These are phyloP conservation scores for Candida glucosophila DNA, from an alignment of 1,139 yeast species.

Conservation along the genomic window DNA sequence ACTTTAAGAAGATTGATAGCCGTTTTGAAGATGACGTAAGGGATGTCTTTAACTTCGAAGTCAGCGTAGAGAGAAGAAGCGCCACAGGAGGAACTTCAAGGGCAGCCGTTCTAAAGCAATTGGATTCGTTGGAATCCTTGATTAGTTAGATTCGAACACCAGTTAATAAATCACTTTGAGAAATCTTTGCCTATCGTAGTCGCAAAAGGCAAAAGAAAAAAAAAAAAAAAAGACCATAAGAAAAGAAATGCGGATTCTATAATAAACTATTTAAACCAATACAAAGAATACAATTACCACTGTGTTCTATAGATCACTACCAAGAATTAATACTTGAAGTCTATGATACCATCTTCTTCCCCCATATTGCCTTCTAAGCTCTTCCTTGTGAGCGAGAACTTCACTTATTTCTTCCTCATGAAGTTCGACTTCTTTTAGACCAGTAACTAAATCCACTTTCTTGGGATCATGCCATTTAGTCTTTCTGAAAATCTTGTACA, in stretches of 20 bases:
- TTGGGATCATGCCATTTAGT: conserved; percentile 41
- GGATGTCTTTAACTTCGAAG: conserved; percentile 82
- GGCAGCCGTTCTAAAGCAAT: conserved; percentile 74
- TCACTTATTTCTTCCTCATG: no score
- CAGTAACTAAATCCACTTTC: conserved; percentile 36
- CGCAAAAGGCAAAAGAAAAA: no score
- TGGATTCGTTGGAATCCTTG: conserved; percentile 38
- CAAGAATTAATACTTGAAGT: no score
- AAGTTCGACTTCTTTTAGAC: conserved; percentile 32
- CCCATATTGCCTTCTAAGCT: no score
- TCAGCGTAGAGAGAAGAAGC: conserved; percentile 90
- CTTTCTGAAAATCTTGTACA: conserved; percentile 46
- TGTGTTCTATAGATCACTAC: no score
- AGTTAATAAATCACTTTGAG: no score
- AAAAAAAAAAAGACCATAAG: no score
- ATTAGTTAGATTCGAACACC: no score
- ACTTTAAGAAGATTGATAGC: conserved; percentile 67
- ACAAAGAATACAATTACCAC: not conserved
- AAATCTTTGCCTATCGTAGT: no score
- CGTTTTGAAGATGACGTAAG: conserved; percentile 78
- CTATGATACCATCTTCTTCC: no score
- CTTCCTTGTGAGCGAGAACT: no score
- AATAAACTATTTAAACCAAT: not conserved
- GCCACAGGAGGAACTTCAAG: conserved; percentile 98
- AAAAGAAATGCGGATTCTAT: not conserved